phyloP scores from a whole-genome alignment of 352 stramenopile genomes.

The Elongisporangium undulatum region DNA sequence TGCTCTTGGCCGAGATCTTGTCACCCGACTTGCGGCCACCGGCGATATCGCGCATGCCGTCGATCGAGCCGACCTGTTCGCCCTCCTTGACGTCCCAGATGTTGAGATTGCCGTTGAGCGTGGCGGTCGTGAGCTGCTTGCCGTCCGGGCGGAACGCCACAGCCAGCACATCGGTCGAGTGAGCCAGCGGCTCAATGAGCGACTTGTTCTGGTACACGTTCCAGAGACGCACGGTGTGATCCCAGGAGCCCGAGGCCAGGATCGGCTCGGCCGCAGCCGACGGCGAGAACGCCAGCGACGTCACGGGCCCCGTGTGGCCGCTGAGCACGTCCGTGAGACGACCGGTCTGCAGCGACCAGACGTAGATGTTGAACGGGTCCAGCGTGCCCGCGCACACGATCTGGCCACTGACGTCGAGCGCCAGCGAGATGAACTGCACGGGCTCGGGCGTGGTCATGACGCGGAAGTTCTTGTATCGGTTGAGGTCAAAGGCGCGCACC shows the following conservation, averaged over 20 bases:
- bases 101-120: constrained; percentile 94
- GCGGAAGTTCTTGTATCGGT: constrained; percentile 99
- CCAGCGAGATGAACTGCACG: constrained; percentile 97
- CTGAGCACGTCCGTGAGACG: constrained; percentile 97
- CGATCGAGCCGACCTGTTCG: constrained; percentile 94
- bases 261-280: constrained; percentile 74
- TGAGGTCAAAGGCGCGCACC: constrained; percentile 97
- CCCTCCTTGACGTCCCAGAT: constrained; percentile 98
- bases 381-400: constrained; percentile 93
- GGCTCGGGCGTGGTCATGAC: constrained; percentile 96
- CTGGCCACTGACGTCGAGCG: constrained; percentile 96
- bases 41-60: constrained; percentile 95
- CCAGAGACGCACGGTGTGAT: constrained; percentile 98
- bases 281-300: constrained; percentile 90
- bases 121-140: constrained; percentile 94
- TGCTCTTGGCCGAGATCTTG: constrained; percentile 82
- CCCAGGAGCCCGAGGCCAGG: constrained; percentile 97
- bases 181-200: constrained; percentile 94
- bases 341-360: constrained; percentile 97
- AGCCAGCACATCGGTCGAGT: constrained; percentile 95
- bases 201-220: constrained; percentile 97
- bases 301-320: constrained; percentile 97
- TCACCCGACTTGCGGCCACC: constrained; percentile 87
- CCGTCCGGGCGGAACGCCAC: constrained; percentile 96
- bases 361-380: constrained; percentile 97